These are phyloP conservation scores for Paramyrothecium sp. DNA, from an alignment of 2,329 filamentous ascomycete genomes.

Conservation along the genomic window DNA sequence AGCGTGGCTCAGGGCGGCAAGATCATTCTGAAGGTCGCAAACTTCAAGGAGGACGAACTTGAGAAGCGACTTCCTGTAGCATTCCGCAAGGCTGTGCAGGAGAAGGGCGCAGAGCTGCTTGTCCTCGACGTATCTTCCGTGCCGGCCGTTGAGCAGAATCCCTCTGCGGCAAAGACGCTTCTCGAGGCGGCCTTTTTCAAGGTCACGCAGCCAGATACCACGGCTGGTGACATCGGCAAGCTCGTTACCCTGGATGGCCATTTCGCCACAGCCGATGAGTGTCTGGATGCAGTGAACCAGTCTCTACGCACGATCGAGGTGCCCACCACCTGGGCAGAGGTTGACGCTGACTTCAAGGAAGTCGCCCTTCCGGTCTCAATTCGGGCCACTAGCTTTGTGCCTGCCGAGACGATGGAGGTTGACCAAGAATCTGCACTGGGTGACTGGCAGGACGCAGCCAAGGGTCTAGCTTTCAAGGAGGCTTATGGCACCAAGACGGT, in stretches of 20 bases:
- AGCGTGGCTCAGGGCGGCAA: conserved; percentile 69
- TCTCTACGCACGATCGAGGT: conserved; percentile 72
- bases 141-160: conserved; percentile 65
- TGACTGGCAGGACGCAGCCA: conserved; percentile 81
- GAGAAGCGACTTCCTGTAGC: conserved; percentile 78
- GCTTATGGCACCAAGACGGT: conserved; percentile 73
- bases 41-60: conserved; percentile 81
- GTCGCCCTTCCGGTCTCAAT: conserved; percentile 61
- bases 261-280: conserved; percentile 47
- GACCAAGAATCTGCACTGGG: conserved; percentile 66
- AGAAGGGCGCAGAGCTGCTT: conserved; percentile 70
- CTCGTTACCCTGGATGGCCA: conserved; percentile 59
- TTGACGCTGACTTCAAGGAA: conserved; percentile 51
- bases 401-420: conserved; percentile 72
- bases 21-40: conserved; percentile 73
- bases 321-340: conserved; percentile 76
- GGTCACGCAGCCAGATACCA: conserved; percentile 66
- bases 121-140: conserved; percentile 71
- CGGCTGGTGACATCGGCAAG: conserved; percentile 63
- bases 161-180: conserved; percentile 64
- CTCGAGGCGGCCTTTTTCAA: conserved; percentile 82
- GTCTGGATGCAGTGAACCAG: conserved; percentile 66
- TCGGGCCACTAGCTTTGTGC: conserved; percentile 76
- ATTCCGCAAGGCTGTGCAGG: conserved; percentile 69
- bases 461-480: conserved; percentile 91